These are phyloP conservation scores for Amniculicola lignicola DNA, from an alignment of 495 filamentous ascomycete genomes.

Conservation along the genomic window DNA sequence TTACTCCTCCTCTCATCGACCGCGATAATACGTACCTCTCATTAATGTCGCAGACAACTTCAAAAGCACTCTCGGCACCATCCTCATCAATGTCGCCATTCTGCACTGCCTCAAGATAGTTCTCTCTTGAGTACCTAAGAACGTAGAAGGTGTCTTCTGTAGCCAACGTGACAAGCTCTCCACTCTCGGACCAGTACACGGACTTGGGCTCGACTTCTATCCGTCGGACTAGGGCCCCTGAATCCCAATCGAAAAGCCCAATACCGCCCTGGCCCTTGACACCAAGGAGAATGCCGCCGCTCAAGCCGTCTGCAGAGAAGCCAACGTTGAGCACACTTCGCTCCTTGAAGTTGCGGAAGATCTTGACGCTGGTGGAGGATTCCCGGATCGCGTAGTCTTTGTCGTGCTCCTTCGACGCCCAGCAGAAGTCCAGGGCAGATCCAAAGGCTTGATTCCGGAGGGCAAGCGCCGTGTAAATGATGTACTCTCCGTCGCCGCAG, in stretches of 20 bases:
- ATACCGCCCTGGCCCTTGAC: slow-evolving; percentile 93
- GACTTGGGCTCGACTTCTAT: slow-evolving; percentile 92
- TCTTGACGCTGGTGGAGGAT: slow-evolving; percentile 86
- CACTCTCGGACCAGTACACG: slow-evolving; percentile 94
- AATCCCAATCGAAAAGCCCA: slow-evolving; percentile 91
- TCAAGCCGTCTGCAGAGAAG: slow-evolving; percentile 90
- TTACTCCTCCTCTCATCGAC: not conserved
- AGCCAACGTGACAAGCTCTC: slow-evolving; percentile 86
- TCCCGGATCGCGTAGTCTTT: slow-evolving; percentile 98
- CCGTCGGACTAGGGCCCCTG: slow-evolving; percentile 79
- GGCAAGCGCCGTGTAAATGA: slow-evolving; percentile 95
- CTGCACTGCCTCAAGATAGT: slow-evolving; percentile 77
- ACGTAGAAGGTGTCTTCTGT: slow-evolving; percentile 97
- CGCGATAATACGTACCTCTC: slow-evolving; percentile 58
- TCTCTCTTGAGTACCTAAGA: slow-evolving; percentile 82
- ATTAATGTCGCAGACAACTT: slow-evolving; percentile 90
- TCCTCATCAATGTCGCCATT: slow-evolving; percentile 84
- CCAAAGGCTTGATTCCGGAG: slow-evolving; percentile 98
- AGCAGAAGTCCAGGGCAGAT: slow-evolving; percentile 90
- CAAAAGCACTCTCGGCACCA: slow-evolving; percentile 95
- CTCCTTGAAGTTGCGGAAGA: slow-evolving; percentile 97
- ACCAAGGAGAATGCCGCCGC: slow-evolving; percentile 86
- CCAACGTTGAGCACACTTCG: slow-evolving; percentile 81
- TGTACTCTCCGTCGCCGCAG: slow-evolving; percentile 96
- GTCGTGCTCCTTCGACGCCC: slow-evolving; percentile 96